Evolutionary conservation across 2,329 filamentous ascomycete genomes (phyloP).

Genomic region (Colletotrichum costaricense): DNA sequence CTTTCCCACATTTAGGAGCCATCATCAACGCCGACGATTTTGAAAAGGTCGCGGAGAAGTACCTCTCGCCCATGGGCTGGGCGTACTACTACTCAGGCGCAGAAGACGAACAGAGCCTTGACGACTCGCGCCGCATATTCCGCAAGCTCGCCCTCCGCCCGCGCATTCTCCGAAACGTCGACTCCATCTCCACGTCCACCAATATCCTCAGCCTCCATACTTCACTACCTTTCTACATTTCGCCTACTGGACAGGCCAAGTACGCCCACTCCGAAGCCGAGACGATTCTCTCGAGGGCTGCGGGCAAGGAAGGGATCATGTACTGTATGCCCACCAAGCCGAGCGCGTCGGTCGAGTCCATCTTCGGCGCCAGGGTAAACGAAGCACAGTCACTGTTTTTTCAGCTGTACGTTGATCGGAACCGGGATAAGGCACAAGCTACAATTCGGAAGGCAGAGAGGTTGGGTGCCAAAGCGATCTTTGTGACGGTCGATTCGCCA

Average conservation of each 20-base stretch:
- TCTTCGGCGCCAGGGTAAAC: neutral
- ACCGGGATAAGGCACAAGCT: constrained; percentile 60
- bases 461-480: constrained; percentile 61
- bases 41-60: constrained; percentile 45
- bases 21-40: constrained; percentile 52
- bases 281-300: constrained; percentile 23
- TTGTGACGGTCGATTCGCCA: constrained; percentile 69
- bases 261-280: constrained; percentile 74
- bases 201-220: constrained; percentile 65
- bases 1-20: constrained; percentile 41
- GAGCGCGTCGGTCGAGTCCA: constrained; percentile 3
- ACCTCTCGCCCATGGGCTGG: constrained; percentile 38
- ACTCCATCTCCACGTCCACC: constrained; percentile 70
- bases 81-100: constrained; percentile 86
- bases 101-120: constrained; percentile 81
- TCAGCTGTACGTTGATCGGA: constrained; percentile 71
- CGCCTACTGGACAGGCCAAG: constrained; percentile 72
- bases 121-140: constrained; percentile 79
- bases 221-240: constrained; percentile 69
- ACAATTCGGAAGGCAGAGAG: constrained; percentile 58
- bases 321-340: constrained; percentile 34
- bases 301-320: constrained; percentile 21
- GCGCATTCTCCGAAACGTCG: constrained; percentile 80
- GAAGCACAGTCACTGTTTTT: constrained; percentile 56
- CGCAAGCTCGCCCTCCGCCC: constrained; percentile 78